Evolutionary conservation across 2,329 filamentous ascomycete genomes (phyloP), one percentile per base, ranked within the genome.

Genomic region (Colletotrichum plurivorum): DNA sequence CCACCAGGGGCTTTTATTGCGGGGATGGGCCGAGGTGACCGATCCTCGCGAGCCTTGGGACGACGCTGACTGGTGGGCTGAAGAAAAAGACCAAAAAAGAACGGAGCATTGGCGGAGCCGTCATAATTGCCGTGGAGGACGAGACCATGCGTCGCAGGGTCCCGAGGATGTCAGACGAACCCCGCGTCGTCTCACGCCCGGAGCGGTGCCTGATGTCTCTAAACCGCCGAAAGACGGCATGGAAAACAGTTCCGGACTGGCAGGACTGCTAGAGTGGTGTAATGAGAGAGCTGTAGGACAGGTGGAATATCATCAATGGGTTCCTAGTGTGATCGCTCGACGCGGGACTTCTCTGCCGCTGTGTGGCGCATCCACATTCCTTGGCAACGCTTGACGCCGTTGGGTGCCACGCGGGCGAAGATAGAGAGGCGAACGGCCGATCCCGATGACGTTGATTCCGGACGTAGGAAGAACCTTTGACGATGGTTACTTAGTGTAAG

Each of bases 1-100:
- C 55, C 45, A 58, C 55, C 45, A 36, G 36, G 31, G 41, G 15
- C 48, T 36, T 31, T 52, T 45, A 51, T 45, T 55, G 49, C 49
- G 55, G 60, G 62, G 66, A 41, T n/a, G 12, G 2, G 12, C 16
- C 41, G 39, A 64, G 15, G 39, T 15, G 15, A 6, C 45, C 15
- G 25, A 48, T 53, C 18, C 39, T 58, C 20, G 22, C 39, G 43
- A 46, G 45, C 25, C 16, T 59, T 13, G 4, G 7, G 20, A 46
- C 36, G 22, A n/a, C 20, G n/a, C 22, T 43, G 36, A 46, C 46
- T 64, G 25, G 54, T 39, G 39, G 18, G 13, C 39, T 22, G 46
- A n/a, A 31, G 46, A 27, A 20, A 12, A 45, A 18, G 39, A 39
- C 41, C 18, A 25, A 36, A 54, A 48, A 46, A 12, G 22, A 45